These are phyloP conservation scores for Fusarium bactridioides DNA, from an alignment of 2,329 filamentous ascomycete genomes.

Conservation along the genomic window DNA sequence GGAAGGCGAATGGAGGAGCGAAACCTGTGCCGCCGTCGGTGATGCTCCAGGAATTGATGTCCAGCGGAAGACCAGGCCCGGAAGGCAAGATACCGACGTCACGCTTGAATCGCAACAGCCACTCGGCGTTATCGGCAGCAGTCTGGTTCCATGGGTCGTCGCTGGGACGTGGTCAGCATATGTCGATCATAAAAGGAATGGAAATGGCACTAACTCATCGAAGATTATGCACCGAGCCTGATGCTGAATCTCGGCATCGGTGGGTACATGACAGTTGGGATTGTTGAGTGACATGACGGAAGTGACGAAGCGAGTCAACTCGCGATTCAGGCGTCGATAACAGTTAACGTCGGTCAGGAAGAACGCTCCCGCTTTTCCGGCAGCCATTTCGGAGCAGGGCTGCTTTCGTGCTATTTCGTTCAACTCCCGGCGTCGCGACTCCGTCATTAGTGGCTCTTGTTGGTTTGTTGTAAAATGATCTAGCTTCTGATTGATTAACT, in stretches of 20 bases:
- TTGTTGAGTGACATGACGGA: not conserved
- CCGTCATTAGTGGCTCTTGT: not conserved
- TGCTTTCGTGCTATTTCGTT: not conserved
- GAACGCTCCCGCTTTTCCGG: not conserved
- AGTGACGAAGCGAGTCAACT: not conserved
- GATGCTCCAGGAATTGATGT: not conserved
- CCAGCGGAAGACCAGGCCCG: rapidly evolving
- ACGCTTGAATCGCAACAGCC: not conserved
- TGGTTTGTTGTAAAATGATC: not conserved
- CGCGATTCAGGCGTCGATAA: not conserved
- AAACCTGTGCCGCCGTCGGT: not conserved
- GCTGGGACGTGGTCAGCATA: not conserved
- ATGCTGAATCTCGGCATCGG: not conserved
- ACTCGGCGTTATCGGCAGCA: not conserved
- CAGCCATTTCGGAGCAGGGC: not conserved
- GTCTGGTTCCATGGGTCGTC: not conserved
- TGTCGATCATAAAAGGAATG: rapidly evolving
- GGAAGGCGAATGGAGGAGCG: not conserved
- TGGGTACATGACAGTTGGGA: not conserved
- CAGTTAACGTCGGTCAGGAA: not conserved
- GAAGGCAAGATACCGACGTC: not conserved
- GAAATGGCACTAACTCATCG: not conserved
- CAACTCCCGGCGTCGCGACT: not conserved
- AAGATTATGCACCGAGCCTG: not conserved
- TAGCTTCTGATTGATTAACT: not conserved